Conservation (phyloP, 352 stramenopile species). For the Globisporangium barbulae region DNA sequence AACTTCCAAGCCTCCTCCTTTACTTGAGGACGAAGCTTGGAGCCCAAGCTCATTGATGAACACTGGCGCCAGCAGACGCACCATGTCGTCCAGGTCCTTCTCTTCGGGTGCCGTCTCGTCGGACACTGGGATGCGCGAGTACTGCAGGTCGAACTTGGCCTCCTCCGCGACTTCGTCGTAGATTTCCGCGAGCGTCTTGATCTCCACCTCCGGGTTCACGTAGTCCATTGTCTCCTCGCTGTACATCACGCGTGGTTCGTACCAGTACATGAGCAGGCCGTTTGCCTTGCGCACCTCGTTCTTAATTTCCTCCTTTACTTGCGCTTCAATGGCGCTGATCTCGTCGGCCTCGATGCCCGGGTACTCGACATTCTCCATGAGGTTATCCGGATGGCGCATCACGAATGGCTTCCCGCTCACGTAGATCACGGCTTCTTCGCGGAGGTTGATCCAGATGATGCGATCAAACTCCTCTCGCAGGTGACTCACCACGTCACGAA, state of each 20-base stretch:
- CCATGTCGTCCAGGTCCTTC: constrained; percentile 88
- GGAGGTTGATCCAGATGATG: constrained; percentile 89
- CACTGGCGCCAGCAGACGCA: constrained; percentile 62
- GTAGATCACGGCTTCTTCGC: constrained; percentile 91
- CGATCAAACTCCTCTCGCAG: constrained; percentile 55
- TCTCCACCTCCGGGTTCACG: constrained; percentile 62
- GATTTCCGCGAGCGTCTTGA: constrained; percentile 75
- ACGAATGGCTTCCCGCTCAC: constrained; percentile 83
- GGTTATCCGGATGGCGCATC: constrained; percentile 71
- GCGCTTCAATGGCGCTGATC: constrained; percentile 78
- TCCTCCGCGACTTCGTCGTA: constrained; percentile 53
- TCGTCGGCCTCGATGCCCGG: constrained; percentile 88
- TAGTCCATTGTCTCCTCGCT: constrained; percentile 86
- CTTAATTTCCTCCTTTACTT: constrained; percentile 86
- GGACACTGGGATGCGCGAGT: constrained; percentile 84
- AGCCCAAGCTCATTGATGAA: constrained; percentile 63
- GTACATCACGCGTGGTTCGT: constrained; percentile 68
- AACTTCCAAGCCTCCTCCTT: background rate
- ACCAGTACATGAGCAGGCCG: constrained; percentile 83
- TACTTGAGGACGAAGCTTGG: background rate
- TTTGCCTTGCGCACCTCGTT: constrained; percentile 67
- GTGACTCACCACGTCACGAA: constrained; percentile 61
- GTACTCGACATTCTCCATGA: constrained; percentile 88
- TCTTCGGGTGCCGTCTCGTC: constrained; percentile 89
- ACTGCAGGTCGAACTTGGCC: constrained; percentile 62